Evolutionary conservation across 768 basidiomycete species (phyloP).

Genomic region (Rhizopogon vesiculosus): DNA sequence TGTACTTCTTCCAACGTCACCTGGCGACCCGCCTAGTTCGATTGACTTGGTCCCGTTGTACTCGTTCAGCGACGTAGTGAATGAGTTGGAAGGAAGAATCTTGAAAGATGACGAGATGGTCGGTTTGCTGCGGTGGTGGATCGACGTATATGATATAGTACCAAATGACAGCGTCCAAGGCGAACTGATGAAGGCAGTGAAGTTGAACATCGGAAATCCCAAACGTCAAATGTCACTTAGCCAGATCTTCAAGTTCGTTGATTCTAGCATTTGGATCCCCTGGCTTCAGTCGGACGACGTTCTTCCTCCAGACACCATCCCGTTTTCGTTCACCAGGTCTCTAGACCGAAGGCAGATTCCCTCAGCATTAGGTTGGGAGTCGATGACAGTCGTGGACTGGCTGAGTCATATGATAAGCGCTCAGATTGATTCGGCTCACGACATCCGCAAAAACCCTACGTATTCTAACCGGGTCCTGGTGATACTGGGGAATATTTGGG

Average conservation of each 20-base stretch:
- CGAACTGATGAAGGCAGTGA: neutral
- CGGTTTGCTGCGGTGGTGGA: constrained; percentile 86
- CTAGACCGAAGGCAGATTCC: constrained; percentile 47
- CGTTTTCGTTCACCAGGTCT: constrained; percentile 54
- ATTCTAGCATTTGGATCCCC: constrained; percentile 45
- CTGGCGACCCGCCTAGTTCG: constrained; percentile 52
- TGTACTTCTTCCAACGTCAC: constrained; percentile 39
- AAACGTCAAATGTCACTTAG: constrained; percentile 49
- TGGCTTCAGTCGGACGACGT: constrained; percentile 71
- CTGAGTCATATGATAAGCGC: constrained; percentile 52
- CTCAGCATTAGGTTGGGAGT: constrained; percentile 69
- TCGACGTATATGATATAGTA: constrained; percentile 19
- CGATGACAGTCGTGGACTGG: constrained; percentile 72
- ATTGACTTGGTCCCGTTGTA: constrained; percentile 69
- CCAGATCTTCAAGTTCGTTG: constrained; percentile 64
- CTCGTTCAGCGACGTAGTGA: constrained; percentile 71
- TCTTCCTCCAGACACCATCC: constrained; percentile 68
- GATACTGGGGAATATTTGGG: constrained; percentile 49
- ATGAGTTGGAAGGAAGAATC: constrained; percentile 62
- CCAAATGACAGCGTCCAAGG: neutral
- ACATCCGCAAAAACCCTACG: constrained; percentile 52
- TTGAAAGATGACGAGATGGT: constrained; percentile 66
- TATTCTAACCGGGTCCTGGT: constrained; percentile 77
- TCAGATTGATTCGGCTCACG: constrained; percentile 41
- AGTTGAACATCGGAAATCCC: neutral